Evolutionary conservation across 352 stramenopile genomes (phyloP), one percentile per base, ranked within the genome.

Genomic region (Globisporangium polare): DNA sequence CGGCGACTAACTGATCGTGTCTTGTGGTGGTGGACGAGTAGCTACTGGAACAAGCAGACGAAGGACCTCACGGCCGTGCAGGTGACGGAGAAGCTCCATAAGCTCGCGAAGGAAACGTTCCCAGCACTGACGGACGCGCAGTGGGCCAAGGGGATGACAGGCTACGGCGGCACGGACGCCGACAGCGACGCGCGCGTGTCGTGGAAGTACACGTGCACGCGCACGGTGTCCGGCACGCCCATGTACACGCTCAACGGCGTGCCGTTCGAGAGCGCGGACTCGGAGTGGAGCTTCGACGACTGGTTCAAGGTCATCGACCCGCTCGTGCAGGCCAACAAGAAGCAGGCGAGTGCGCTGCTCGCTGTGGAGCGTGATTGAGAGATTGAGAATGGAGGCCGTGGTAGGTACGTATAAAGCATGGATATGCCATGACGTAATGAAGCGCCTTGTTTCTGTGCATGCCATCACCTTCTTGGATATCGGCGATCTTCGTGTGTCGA

Each of bases 191-290:
- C 76, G 3, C 80, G 85, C 53, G 72, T 84, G 47, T 75, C 76
- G 29, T 94, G 85, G 85, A 94, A 94, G 67, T 92, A 94, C 72
- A 75, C 79, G 47, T 94, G 85, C 66, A 78, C 85, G 2, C 77
- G 85, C 47, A 75, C 76, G 29, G 81, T 82, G 58, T 87, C 83
- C 18, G 85, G 85, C 17, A 94, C 83, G 20, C 85, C 85, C 12
- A 69, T 89, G 71, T 94, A 94, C 69, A 86, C 68, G 12, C 67
- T 94, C 50, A 94, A 94, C 29, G 81, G 84, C 57, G 83, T 92
- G 15, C 83, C 83, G 1, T 85, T 90, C 43, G 50, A 43, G 35
- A 58, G 78, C 15, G 65, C 72, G 10, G 63, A 73, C 56, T 71
- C 85, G 20, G 61, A 74, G 8, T 82, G 71, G 71, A 74, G 62